Conservation (phyloP, 164 flowering plant species). For the Saururus chinensis region DNA sequence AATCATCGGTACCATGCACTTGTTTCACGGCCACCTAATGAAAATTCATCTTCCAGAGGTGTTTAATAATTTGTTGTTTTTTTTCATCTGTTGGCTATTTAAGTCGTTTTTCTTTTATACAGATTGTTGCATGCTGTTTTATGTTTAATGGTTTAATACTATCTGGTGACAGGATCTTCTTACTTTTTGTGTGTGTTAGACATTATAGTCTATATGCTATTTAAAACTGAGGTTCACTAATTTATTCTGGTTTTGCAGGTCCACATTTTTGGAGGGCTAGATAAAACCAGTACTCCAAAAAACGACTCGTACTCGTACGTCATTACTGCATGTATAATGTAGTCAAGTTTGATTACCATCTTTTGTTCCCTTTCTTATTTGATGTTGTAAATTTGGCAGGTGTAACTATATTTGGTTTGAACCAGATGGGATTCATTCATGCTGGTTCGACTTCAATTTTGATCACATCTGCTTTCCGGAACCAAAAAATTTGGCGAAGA, state of each 20-base stretch:
- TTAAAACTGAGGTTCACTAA: neutral
- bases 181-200: neutral
- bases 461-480: constrained; percentile 18
- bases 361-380: neutral
- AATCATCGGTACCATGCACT: constrained; percentile 42
- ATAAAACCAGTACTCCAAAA: constrained; percentile 10
- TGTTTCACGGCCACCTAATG: constrained; percentile 30
- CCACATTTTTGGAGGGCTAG: constrained; percentile 65
- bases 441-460: neutral
- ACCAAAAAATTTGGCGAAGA: constrained; percentile 15
- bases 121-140: no score
- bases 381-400: neutral
- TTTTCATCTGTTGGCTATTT: neutral
- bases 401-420: neutral
- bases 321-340: neutral
- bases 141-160: no score
- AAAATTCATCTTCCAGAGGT: constrained; percentile 42
- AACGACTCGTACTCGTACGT: neutral
- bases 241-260: constrained; percentile 34
- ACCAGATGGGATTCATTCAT: neutral
- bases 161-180: no score
- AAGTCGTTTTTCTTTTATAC: neutral
- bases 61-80: neutral
- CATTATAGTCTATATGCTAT: neutral
- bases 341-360: neutral